phyloP scores from a whole-genome alignment of 768 basidiomycete species.

The Rhizopogon sp. region DNA sequence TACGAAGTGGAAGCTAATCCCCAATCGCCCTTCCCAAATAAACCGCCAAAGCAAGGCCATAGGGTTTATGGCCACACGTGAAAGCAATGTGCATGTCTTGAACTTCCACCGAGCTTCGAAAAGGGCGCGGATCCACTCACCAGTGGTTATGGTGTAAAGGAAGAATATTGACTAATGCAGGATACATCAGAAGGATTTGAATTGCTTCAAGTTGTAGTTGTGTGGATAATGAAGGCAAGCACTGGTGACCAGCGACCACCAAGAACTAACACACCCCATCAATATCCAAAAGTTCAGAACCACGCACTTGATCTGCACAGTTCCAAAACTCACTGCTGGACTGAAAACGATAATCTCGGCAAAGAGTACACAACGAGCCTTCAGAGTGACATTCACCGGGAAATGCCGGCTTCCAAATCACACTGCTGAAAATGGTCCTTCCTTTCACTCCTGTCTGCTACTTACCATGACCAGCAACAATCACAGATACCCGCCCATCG shows the following conservation, averaged over 20 bases:
- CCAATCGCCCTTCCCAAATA: background rate
- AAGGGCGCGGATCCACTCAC: background rate
- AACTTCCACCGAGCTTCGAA: background rate
- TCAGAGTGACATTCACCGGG: background rate
- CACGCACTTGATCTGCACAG: background rate
- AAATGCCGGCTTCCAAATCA: background rate
- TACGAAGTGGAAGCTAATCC: background rate
- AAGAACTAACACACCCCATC: background rate
- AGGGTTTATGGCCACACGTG: background rate
- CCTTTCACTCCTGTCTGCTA: background rate
- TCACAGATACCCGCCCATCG: slow-evolving; percentile 1
- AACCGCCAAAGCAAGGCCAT: background rate
- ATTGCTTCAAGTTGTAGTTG: too few species aligned
- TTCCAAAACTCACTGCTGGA: background rate
- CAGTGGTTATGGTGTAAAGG: background rate
- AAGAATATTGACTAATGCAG: background rate
- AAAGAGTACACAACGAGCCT: too few species aligned
- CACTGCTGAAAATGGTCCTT: background rate
- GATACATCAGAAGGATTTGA: background rate
- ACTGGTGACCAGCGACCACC: too few species aligned
- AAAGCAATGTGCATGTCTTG: background rate
- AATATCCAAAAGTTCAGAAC: background rate
- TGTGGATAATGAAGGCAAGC: too few species aligned
- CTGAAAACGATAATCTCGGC: too few species aligned
- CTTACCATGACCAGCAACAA: slow-evolving; percentile 17